A percentile compares a stretch with the other conserved stretches of the same genome.
phyloP scores from a whole-genome alignment of 192 early-diverging fungal genomes.

The Podila minutissima region DNA sequence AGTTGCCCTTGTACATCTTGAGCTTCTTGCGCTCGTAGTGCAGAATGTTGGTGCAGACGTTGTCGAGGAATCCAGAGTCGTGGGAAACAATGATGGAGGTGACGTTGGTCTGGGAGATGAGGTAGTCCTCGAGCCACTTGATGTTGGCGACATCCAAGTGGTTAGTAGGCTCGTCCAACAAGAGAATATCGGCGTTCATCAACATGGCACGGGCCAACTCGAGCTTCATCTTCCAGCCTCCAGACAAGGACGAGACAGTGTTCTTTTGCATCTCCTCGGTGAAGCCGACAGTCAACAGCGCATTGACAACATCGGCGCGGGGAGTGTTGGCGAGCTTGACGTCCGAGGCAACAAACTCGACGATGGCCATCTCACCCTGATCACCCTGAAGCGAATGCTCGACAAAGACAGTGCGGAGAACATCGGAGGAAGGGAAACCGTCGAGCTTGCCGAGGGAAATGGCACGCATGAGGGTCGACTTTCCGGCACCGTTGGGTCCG shows the following conservation, averaged over 20 bases:
- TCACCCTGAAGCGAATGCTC: constrained; percentile 80
- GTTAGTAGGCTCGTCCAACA: constrained; percentile 90
- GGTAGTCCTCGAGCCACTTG: constrained; percentile 76
- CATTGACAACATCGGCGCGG: constrained; percentile 55
- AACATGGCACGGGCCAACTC: constrained; percentile 89
- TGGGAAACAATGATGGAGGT: constrained; percentile 89
- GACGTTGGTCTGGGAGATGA: constrained; percentile 75
- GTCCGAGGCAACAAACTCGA: constrained; percentile 75
- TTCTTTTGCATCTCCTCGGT: constrained; percentile 69
- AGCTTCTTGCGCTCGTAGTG: constrained; percentile 89
- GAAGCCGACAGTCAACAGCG: constrained; percentile 76
- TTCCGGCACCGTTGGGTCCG: constrained; percentile 86
- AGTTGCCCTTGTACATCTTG: constrained; percentile 79
- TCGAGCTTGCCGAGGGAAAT: constrained; percentile 85
- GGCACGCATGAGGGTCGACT: constrained; percentile 87
- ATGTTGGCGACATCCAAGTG: constrained; percentile 79
- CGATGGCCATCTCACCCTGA: constrained; percentile 74
- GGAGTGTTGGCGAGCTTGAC: constrained; percentile 66
- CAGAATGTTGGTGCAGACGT: constrained; percentile 85
- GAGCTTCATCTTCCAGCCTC: constrained; percentile 94
- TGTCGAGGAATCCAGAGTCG: constrained; percentile 86
- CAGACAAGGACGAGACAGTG: constrained; percentile 77
- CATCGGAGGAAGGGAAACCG: constrained; percentile 72
- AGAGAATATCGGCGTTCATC: constrained; percentile 84
- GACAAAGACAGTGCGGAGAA: constrained; percentile 83